These are phyloP conservation scores for Nicotiana tomentosiformis DNA, from an alignment of 257 asterid genomes.

Conservation along the genomic window DNA sequence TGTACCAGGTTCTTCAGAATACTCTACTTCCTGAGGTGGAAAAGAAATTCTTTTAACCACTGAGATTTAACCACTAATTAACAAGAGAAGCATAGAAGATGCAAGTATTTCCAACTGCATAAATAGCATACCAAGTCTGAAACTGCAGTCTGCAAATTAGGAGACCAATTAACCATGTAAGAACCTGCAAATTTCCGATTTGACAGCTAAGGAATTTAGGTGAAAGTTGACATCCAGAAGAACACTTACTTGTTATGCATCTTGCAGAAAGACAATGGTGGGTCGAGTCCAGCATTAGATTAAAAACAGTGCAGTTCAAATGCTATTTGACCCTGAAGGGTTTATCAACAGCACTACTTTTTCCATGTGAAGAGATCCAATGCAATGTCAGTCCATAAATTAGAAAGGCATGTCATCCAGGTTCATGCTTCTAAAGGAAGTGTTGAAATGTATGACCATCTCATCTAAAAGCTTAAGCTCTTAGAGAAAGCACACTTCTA, in stretches of 20 bases:
- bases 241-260: not conserved
- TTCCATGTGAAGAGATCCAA: not conserved
- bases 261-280: not conserved
- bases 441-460: too few relatives aligned
- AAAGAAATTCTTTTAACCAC: slow-evolving; percentile 6
- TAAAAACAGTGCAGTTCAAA: not conserved
- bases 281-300: not conserved
- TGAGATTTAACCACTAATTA: slow-evolving; percentile 5
- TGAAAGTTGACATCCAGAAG: not conserved
- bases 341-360: not conserved
- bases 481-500: too few relatives aligned
- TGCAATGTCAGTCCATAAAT: not conserved
- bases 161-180: slow-evolving; percentile 99
- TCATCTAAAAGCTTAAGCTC: too few relatives aligned
- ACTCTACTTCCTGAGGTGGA: slow-evolving; percentile 79
- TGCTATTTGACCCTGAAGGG: not conserved
- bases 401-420: not conserved
- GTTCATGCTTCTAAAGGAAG: not conserved
- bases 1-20: slow-evolving; percentile 89
- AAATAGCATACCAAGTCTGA: slow-evolving; percentile 64
- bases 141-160: slow-evolving; percentile 97
- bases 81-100: not conserved
- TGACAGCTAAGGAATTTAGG: not conserved
- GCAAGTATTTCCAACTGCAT: not conserved
- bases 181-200: slow-evolving; percentile 55